Base-by-base conservation (phyloP, 2,329 filamentous ascomycete species). In the Aspergillus arachidicola region DNA sequence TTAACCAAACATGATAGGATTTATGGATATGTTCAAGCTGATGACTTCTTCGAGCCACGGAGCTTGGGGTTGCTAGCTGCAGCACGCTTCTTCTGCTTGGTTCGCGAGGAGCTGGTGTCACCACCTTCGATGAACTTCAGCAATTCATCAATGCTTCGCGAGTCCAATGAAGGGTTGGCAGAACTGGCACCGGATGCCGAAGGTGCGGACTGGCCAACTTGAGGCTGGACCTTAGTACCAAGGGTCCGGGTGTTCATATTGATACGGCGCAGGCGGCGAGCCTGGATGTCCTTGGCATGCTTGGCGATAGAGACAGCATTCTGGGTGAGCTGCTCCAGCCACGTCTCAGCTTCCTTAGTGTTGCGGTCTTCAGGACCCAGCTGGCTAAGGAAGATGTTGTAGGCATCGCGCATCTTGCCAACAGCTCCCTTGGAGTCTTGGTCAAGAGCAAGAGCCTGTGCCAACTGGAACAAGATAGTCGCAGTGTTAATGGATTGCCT, bases 261-360 rank as follows among this genome's bases (percentile, higher is more conserved):
- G 68, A 94, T 89, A 10, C 90, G 85, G 64, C 89, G 88, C 50
- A 94, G 84, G 64, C 91, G 87, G 61, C 90, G 88, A 55, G 89
- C 88, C 78, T 95, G 89, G 43, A 92, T 84, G 67, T 95, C 91
- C 81, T 97, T 96, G 64, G 92, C 91, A 73, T 96, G 93, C 83
- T 96, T 97, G 57, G 94, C 94, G 69, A 98, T 93, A 38, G 89
- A 91, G 46, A 99, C 95, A 51, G 95, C 95, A 73, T 96, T 97
- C 79, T 96, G 92, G 0, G 94, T 98, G 63, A 99, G 87, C 79
- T 97, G 94, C 79, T 97, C 93, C 28, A 98, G 87, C 95, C 95
- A 99, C 74, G 87, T 92, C 82, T 97, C 94, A 2, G 95, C 94
- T 78, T 99, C 95, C 83, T 97, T 97, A 66, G 95, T 99, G 83